phyloP scores from a whole-genome alignment of 2,329 filamentous ascomycete genomes.

The Graphilbum fragrans region DNA sequence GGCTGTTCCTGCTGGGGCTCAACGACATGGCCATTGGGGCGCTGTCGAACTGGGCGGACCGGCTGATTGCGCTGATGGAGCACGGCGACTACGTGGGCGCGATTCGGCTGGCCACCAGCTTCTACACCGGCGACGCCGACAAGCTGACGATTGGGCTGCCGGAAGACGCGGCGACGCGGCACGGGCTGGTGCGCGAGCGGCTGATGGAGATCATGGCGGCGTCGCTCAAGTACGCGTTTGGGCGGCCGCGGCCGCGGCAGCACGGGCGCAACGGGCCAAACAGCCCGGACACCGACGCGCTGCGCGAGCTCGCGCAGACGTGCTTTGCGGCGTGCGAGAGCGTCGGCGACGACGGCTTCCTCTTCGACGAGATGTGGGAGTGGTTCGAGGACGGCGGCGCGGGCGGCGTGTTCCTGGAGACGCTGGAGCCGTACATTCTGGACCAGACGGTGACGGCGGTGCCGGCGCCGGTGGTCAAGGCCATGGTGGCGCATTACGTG shows the following conservation, averaged over 20 bases:
- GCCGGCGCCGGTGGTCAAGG: conserved; percentile 76
- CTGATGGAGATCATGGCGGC: conserved; percentile 87
- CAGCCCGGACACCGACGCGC: conserved; percentile 19
- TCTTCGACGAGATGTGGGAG: conserved; percentile 85
- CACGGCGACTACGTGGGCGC: conserved; percentile 91
- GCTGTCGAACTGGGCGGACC: conserved; percentile 93
- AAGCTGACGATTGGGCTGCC: conserved; percentile 90
- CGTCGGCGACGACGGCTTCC: conserved; percentile 66
- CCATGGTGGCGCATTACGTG: conserved; percentile 72
- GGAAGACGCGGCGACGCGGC: conserved; percentile 64
- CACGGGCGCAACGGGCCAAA: conserved; percentile 43
- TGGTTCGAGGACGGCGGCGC: conserved; percentile 71
- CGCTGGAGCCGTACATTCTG: conserved; percentile 77
- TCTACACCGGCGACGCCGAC: conserved; percentile 84
- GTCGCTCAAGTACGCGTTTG: conserved; percentile 80
- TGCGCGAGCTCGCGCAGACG: conserved; percentile 68
- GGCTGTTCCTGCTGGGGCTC: conserved; percentile 85
- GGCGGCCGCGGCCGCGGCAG: conserved; percentile 39
- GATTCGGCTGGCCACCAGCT: conserved; percentile 80
- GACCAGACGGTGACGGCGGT: conserved; percentile 58
- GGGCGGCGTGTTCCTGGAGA: conserved; percentile 72
- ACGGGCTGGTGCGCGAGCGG: conserved; percentile 76
- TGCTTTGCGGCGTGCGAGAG: conserved; percentile 75
- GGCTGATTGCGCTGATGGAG: conserved; percentile 88
- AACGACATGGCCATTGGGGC: conserved; percentile 86